These are phyloP conservation scores for Trichoderma lentiforme DNA, from an alignment of 2,329 filamentous ascomycete genomes.

Conservation along the genomic window DNA sequence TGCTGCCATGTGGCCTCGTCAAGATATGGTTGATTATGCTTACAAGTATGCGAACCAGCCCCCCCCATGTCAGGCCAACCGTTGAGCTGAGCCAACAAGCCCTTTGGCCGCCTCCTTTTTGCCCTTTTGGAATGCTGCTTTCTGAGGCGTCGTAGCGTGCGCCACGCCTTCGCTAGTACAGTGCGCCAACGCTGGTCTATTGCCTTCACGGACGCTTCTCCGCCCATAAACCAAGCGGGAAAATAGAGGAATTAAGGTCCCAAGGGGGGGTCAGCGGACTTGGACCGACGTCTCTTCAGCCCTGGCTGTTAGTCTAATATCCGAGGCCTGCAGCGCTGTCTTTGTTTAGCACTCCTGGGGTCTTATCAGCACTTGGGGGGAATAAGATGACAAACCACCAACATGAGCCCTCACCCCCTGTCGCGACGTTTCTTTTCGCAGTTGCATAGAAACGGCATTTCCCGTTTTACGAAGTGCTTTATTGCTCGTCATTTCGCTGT, in stretches of 20 bases:
- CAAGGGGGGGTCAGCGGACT: background rate
- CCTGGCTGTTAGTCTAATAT: background rate
- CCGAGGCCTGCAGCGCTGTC: background rate
- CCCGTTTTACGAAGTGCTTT: background rate
- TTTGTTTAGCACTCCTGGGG: background rate
- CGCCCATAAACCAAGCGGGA: background rate
- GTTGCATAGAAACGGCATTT: background rate
- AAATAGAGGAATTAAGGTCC: background rate
- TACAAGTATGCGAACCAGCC: conserved; percentile 9
- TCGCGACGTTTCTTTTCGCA: background rate
- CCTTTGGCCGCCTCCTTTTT: background rate
- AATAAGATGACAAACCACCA: background rate
- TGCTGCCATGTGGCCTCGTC: background rate
- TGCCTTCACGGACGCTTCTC: background rate
- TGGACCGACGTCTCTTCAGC: background rate
- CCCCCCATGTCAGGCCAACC: background rate
- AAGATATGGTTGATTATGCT: conserved; percentile 17
- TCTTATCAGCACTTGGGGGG: background rate
- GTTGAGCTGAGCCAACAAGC: background rate
- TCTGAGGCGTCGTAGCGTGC: background rate
- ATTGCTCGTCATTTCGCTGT: background rate
- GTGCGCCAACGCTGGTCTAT: background rate
- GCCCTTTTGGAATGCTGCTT: background rate
- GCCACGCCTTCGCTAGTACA: background rate
- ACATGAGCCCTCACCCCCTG: background rate